phyloP scores from a whole-genome alignment of 306 rosid species.

The Cicer pinnatifidum region DNA sequence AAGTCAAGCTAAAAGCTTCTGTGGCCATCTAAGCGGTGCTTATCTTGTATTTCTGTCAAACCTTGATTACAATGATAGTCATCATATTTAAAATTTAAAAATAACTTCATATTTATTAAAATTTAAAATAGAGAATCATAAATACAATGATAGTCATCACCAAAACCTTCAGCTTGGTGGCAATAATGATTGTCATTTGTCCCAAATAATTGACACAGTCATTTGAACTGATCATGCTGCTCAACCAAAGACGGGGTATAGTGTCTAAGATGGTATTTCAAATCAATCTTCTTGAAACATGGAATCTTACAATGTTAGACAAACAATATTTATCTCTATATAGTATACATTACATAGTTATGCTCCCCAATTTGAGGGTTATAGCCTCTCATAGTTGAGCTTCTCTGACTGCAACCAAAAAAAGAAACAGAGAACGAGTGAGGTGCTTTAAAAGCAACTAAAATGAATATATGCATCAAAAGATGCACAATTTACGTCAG shows the following conservation, averaged over 20 bases:
- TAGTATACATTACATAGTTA: conserved; percentile 8
- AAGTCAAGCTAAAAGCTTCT: conserved; percentile 17
- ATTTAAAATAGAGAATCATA: not conserved
- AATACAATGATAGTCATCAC: conserved; percentile 32
- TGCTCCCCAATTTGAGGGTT: conserved; percentile 42
- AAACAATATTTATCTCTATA: not conserved
- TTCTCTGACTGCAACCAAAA: conserved; percentile 80
- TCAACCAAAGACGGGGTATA: conserved; percentile 1
- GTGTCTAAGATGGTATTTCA: conserved; percentile 19
- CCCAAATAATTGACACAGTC: conserved; percentile 22
- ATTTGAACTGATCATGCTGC: conserved; percentile 32
- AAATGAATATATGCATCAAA: not conserved
- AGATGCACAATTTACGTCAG: not conserved
- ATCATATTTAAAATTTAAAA: no score
- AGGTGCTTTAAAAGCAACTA: conserved; percentile 21
- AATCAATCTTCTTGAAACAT: conserved; percentile 23
- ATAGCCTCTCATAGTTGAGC: conserved; percentile 84
- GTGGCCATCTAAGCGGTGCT: conserved; percentile 11
- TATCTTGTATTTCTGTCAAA: conserved; percentile 1
- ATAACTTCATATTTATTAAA: conserved; percentile 1
- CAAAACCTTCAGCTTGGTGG: conserved; percentile 21
- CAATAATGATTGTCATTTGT: not conserved
- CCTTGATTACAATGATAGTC: no score
- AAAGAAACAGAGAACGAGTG: not conserved
- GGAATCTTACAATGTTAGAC: not conserved